phyloP scores from a whole-genome alignment of 1,284 basidiomycete species.

The Entoloma clypeatum region DNA sequence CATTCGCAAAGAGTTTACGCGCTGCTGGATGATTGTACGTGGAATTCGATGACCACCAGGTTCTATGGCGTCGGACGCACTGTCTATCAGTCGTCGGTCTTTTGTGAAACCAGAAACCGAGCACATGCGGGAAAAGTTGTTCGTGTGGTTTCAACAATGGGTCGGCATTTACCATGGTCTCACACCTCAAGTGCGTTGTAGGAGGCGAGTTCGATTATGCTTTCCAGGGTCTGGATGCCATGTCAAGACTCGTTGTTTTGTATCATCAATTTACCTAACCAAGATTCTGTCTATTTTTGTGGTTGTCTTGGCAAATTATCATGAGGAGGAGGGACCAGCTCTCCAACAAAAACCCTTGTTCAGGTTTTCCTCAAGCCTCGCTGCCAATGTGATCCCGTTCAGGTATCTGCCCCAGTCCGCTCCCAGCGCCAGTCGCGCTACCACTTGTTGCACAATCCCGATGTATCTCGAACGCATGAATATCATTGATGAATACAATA shows the following conservation, averaged over 20 bases:
- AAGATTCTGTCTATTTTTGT: constrained; percentile 94
- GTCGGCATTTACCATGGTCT: constrained; percentile 91
- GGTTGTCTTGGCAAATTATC: constrained; percentile 90
- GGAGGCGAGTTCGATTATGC: constrained; percentile 74
- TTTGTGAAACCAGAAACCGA: constrained; percentile 66
- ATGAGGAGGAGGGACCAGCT: constrained; percentile 86
- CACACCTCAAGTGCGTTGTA: constrained; percentile 83
- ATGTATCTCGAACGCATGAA: too few species aligned
- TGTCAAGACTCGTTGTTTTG: constrained; percentile 95
- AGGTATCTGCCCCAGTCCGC: too few species aligned
- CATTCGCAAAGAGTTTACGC: constrained; percentile 36
- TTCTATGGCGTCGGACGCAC: constrained; percentile 33
- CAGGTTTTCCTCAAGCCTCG: constrained; percentile 94
- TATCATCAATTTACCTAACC: constrained; percentile 99
- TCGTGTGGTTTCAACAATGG: constrained; percentile 79
- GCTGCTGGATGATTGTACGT: constrained; percentile 71
- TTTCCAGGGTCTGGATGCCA: constrained; percentile 95
- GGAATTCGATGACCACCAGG: constrained; percentile 48
- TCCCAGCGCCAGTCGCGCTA: too few species aligned
- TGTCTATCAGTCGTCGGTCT: constrained; percentile 37
- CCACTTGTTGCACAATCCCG: too few species aligned
- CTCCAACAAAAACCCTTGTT: constrained; percentile 99
- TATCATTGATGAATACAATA: too few species aligned
- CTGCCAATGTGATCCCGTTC: constrained; percentile 87
- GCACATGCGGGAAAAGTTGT: constrained; percentile 66